A percentile compares a stretch with the other conserved stretches of the same genome.
phyloP scores from a whole-genome alignment of 2,329 filamentous ascomycete genomes.

The Dendrostoma leiphaemia region DNA sequence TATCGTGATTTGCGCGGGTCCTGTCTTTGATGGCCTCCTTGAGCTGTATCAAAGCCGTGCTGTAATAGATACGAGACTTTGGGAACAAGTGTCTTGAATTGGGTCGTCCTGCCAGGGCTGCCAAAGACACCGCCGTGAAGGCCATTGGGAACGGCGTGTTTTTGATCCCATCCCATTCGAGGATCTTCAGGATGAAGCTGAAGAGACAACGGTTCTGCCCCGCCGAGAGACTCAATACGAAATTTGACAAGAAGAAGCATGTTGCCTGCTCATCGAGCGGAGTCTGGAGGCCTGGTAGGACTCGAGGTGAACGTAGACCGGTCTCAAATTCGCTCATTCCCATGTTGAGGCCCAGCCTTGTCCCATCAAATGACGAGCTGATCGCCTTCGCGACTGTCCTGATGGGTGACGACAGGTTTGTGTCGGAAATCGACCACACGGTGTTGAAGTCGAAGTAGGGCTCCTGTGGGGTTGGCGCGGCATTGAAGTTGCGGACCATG shows the following conservation, averaged over 20 bases:
- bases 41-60: constrained; percentile 22
- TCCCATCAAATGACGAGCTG: constrained; percentile 13
- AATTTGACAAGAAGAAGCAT: constrained; percentile 25
- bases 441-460: constrained; percentile 5
- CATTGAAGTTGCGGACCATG: neutral
- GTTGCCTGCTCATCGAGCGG: constrained; percentile 25
- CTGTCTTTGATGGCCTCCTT: constrained; percentile 22
- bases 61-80: constrained; percentile 23
- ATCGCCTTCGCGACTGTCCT: neutral
- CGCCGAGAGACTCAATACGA: constrained; percentile 21
- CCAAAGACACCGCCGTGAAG: constrained; percentile 23
- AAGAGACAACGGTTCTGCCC: constrained; percentile 21
- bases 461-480: neutral
- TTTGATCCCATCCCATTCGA: constrained; percentile 20
- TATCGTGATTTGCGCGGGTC: constrained; percentile 19
- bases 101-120: constrained; percentile 23
- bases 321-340: neutral
- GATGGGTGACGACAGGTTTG: neutral
- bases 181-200: constrained; percentile 22
- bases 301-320: neutral
- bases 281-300: constrained; percentile 17
- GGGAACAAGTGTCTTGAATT: constrained; percentile 21
- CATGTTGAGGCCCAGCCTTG: neutral
- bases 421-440: constrained; percentile 2
- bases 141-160: constrained; percentile 23